Base-by-base conservation (phyloP, 257 asterid genomes). In the Solanum gracilifrons region DNA sequence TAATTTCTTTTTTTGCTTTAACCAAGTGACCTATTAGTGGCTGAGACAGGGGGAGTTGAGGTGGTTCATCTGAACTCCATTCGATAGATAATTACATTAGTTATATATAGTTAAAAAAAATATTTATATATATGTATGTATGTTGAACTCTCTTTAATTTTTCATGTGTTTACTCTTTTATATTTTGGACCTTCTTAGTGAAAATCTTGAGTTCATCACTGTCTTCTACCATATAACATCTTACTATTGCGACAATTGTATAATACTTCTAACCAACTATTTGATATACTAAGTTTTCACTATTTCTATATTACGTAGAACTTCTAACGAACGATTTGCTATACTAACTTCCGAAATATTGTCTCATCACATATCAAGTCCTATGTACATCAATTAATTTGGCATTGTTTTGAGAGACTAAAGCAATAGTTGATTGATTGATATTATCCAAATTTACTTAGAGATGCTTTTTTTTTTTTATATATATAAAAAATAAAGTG, bases 221-320 rank as follows among this genome's bases (percentile, higher is more conserved):
- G 5, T 9, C 15, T 23, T n/a, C 13, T 23, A 23, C 6, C 15
- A 23, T 4, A 9, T 23, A 9, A 62, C 4, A n/a, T 64, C 3
- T 64, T n/a, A 12, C 4, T n/a, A 25, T 64, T 64, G 4, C 4
- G 7, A 5, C 16, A 10, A 15, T 69, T 13, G 6, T 7, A 5
- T 31, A 29, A 4, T 7, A 31, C n/a, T 9, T 31, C 6, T 29
- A 15, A 31, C 18, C 0, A 13, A 31, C 2, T 3, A 2, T 31
- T 1, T 3, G 4, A 7, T 71, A 3, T 20, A 15, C 1, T 71
- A 71, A 69, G 0, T 2, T 51, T 51, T 6, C 1, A 6, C 13
- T 5, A 10, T 1, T 68, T 7, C 2, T n/a, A 10, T 31, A 15
- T 71, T 6, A 9, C 1, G 4, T 31, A 15, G 4, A 16, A 71